Evolutionary conservation across 23 red algal genomes (phyloP).

Genomic region (Gracilariopsis chorda): DNA sequence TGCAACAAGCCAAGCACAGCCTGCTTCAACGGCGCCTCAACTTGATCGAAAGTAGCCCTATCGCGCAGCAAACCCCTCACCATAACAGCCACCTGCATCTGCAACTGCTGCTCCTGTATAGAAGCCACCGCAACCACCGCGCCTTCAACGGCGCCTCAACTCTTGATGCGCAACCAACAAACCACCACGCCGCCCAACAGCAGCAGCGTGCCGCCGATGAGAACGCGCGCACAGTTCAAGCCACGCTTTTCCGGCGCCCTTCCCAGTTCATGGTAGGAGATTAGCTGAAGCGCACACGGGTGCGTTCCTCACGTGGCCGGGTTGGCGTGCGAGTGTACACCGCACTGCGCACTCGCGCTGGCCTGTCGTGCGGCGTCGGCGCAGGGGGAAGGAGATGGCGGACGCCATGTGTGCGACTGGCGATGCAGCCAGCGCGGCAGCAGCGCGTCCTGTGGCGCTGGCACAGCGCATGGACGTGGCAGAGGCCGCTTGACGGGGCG

Average conservation of each 20-base stretch:
- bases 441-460: neutral
- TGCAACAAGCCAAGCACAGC: conserved; percentile 33
- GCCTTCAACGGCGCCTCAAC: conserved; percentile 72
- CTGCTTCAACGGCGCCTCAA: neutral
- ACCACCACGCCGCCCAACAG: neutral
- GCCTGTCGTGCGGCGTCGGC: neutral
- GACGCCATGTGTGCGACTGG: neutral
- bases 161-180: conserved; percentile 72
- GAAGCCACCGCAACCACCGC: conserved; percentile 55
- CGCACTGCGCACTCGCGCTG: neutral
- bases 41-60: neutral
- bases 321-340: neutral
- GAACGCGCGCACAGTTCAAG: conserved; percentile 11
- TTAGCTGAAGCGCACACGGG: neutral
- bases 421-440: conserved; percentile 12
- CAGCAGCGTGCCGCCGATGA: neutral
- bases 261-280: conserved; percentile 74
- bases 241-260: conserved; percentile 20
- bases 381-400: neutral
- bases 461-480: too few relatives aligned
- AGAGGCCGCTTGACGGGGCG: too few relatives aligned
- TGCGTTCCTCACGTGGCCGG: too few relatives aligned
- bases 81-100: conserved; percentile 18
- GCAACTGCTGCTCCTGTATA: conserved; percentile 53
- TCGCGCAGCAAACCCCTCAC: conserved; percentile 36